A percentile compares a stretch with the other conserved stretches of the same genome.
Evolutionary conservation across 495 filamentous ascomycete species (phyloP).

Genomic region (Neurospora sp.): DNA sequence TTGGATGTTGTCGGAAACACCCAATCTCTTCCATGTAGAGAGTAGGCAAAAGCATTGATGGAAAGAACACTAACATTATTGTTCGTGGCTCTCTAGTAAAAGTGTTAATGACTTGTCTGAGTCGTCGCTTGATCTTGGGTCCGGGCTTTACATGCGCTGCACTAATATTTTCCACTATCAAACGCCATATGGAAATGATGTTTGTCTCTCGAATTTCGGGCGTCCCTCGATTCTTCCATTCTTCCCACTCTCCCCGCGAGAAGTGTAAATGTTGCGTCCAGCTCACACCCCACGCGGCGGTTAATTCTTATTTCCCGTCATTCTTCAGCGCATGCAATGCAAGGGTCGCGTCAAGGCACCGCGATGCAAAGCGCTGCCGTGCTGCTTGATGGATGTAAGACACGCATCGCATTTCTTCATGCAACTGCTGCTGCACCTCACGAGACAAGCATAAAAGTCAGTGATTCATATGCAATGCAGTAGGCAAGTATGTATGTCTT

Average conservation of each 20-base stretch:
- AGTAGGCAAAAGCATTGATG: background rate
- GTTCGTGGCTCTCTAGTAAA: rapidly evolving
- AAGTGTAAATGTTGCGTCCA: background rate
- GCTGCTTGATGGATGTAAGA: background rate
- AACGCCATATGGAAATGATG: background rate
- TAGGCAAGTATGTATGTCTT: background rate
- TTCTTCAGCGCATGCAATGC: background rate
- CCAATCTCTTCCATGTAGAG: background rate
- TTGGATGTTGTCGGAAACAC: background rate
- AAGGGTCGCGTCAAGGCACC: background rate
- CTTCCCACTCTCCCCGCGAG: background rate
- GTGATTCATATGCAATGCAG: background rate
- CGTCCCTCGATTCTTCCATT: background rate
- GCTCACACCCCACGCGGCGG: background rate
- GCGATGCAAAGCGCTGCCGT: background rate
- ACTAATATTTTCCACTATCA: background rate
- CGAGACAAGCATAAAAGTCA: background rate
- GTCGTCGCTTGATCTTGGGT: background rate
- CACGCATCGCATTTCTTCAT: background rate
- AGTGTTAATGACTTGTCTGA: background rate
- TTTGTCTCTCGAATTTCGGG: background rate
- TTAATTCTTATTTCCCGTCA: background rate
- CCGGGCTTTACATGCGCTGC: background rate
- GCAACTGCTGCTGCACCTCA: background rate
- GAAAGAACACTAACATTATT: background rate